These are phyloP conservation scores for Aspergillus aculeatinus DNA, from an alignment of 2,329 filamentous ascomycete species.

Conservation along the genomic window DNA sequence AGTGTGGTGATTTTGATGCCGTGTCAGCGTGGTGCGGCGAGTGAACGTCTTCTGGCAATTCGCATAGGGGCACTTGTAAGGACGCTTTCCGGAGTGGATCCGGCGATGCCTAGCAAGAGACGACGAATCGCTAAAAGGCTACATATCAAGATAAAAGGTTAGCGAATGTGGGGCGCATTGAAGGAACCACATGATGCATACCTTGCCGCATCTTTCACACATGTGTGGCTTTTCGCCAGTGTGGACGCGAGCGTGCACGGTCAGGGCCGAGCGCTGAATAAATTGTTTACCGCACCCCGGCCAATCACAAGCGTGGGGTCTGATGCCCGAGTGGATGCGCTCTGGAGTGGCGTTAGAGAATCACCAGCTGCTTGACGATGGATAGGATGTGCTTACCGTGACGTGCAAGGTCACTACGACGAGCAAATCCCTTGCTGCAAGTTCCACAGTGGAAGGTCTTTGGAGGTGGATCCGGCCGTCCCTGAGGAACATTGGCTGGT, in stretches of 20 bases:
- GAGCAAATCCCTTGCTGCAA: constrained; percentile 87
- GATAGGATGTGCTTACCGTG: constrained; percentile 69
- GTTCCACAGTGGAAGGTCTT: constrained; percentile 88
- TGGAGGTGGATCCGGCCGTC: constrained; percentile 52
- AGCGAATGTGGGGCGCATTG: background rate
- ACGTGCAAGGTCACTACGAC: constrained; percentile 87
- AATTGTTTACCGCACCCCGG: constrained; percentile 91
- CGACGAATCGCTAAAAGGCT: constrained; percentile 96
- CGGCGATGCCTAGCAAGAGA: constrained; percentile 89
- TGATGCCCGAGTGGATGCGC: constrained; percentile 87
- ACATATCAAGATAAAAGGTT: constrained; percentile 12
- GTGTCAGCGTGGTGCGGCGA: constrained; percentile 86
- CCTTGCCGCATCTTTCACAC: constrained; percentile 96
- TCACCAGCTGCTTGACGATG: background rate
- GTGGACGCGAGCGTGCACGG: constrained; percentile 91
- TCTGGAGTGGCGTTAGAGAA: constrained; percentile 54
- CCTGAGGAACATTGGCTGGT: constrained; percentile 45
- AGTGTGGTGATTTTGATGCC: constrained; percentile 93
- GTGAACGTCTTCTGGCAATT: constrained; percentile 99
- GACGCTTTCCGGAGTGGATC: constrained; percentile 92
- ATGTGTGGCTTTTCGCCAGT: constrained; percentile 98
- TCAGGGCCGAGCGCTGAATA: constrained; percentile 92
- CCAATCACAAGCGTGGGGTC: constrained; percentile 90
- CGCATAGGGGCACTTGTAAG: constrained; percentile 95
- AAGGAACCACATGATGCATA: constrained; percentile 44